Evolutionary conservation across 192 early-diverging fungal genomes (phyloP).

Genomic region (Gaertneriomyces sp.): DNA sequence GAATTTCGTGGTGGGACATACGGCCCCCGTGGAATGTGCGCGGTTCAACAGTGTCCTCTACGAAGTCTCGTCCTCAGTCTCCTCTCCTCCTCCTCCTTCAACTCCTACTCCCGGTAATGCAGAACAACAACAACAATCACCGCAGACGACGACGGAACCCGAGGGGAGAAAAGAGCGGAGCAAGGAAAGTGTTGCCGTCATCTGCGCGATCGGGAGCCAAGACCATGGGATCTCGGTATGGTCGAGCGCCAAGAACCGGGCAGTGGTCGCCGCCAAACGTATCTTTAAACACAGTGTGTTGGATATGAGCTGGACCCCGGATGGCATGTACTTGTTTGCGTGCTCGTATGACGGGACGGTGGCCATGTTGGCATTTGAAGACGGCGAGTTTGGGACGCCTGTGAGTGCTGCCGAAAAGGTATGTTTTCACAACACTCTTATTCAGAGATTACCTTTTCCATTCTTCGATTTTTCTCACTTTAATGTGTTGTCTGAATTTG

Average conservation of each 20-base stretch:
- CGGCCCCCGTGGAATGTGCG: slow-evolving; percentile 80
- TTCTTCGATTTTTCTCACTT: background rate
- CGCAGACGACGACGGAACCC: no score
- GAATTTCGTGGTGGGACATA: slow-evolving; percentile 84
- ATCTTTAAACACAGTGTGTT: slow-evolving; percentile 80
- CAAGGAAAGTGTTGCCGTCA: slow-evolving; percentile 43
- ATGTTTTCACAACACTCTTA: slow-evolving; percentile 1
- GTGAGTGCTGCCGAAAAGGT: slow-evolving; percentile 66
- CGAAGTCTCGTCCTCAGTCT: no score
- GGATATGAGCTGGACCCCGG: slow-evolving; percentile 83
- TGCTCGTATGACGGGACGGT: slow-evolving; percentile 92
- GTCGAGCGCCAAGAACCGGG: slow-evolving; percentile 70
- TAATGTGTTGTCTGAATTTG: background rate
- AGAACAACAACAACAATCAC: no score
- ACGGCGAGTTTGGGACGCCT: slow-evolving; percentile 65
- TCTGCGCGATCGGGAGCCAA: slow-evolving; percentile 87
- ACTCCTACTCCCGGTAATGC: no score
- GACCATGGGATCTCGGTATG: slow-evolving; percentile 85
- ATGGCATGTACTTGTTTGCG: slow-evolving; percentile 70
- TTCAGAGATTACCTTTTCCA: background rate
- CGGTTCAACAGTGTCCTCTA: no score
- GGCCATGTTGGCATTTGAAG: slow-evolving; percentile 66
- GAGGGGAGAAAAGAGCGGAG: slow-evolving; percentile 13
- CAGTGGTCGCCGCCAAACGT: slow-evolving; percentile 67
- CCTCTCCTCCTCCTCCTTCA: no score